Conservation (phyloP, 805 yeast genomes). For the Pichia scutulata region DNA sequence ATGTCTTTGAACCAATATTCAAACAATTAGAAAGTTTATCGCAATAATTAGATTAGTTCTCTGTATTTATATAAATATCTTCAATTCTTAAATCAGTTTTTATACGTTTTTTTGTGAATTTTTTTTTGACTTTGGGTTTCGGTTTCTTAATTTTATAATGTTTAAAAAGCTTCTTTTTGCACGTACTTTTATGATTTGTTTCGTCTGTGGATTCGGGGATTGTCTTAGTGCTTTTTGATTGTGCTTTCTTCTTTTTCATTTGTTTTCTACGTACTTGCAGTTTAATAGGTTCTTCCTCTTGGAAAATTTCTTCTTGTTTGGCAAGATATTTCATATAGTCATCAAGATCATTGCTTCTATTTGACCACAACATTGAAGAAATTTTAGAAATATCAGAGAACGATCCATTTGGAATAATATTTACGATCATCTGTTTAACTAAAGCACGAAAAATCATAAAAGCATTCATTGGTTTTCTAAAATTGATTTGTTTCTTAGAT, state of each 20-base stretch:
- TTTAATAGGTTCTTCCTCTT: background rate
- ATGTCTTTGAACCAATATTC: slow-evolving; percentile 27
- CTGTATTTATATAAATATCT: background rate
- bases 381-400: slow-evolving; percentile 4
- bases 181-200: background rate
- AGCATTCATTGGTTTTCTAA: slow-evolving; percentile 11
- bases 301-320: background rate
- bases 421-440: background rate
- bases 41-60: no score
- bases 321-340: slow-evolving; percentile 1
- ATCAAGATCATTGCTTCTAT: background rate
- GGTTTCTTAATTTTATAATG: background rate
- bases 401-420: background rate
- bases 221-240: background rate
- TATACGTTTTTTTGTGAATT: background rate
- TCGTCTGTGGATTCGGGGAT: background rate
- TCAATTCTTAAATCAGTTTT: background rate
- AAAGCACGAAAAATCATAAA: slow-evolving; percentile 9
- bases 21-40: background rate
- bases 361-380: slow-evolving; percentile 4
- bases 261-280: background rate
- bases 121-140: background rate
- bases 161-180: background rate
- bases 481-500: slow-evolving; percentile 2
- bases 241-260: background rate